phyloP scores from a whole-genome alignment of 139 green algal species.

The Chlamydomonas asymmetrica region DNA sequence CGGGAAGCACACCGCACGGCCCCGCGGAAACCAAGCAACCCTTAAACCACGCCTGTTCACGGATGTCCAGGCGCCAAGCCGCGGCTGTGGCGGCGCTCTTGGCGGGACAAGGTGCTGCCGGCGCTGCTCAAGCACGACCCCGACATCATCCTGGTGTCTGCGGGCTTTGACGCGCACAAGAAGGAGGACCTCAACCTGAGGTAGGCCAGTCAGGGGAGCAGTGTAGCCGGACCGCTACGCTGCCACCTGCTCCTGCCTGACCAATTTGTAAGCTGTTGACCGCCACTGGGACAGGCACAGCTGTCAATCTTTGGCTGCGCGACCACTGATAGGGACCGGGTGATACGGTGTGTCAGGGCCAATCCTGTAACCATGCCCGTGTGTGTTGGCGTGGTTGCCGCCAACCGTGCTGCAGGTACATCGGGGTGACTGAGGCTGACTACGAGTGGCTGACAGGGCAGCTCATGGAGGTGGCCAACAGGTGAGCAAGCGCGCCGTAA shows the following conservation, averaged over 20 bases:
- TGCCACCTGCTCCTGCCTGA: too few species aligned
- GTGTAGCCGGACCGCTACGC: too few species aligned
- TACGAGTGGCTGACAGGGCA: conserved; percentile 91
- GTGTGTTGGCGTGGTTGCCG: neutral
- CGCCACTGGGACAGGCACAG: too few species aligned
- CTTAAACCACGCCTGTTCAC: too few species aligned
- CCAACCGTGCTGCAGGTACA: conserved; percentile 50
- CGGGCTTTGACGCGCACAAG: conserved; percentile 85
- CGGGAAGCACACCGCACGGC: too few species aligned
- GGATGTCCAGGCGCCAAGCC: conserved; percentile 44
- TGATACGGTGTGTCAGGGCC: neutral
- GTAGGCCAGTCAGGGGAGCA: conserved; percentile 5
- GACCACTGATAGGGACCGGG: too few species aligned
- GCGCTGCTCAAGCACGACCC: conserved; percentile 72
- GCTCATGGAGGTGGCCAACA: conserved; percentile 70
- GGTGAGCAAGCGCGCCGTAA: neutral
- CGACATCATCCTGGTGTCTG: conserved; percentile 89
- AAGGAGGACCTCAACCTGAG: conserved; percentile 42
- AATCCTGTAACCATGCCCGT: neutral
- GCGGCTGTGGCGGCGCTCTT: conserved; percentile 75
- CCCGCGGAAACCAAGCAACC: too few species aligned
- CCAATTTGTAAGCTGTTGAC: too few species aligned
- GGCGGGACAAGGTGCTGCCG: conserved; percentile 89
- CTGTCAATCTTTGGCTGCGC: too few species aligned
- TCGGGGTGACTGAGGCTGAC: conserved; percentile 83